Base-by-base conservation (phyloP, 1,284 basidiomycete genomes). In the Uromyces viciae-fabae region DNA sequence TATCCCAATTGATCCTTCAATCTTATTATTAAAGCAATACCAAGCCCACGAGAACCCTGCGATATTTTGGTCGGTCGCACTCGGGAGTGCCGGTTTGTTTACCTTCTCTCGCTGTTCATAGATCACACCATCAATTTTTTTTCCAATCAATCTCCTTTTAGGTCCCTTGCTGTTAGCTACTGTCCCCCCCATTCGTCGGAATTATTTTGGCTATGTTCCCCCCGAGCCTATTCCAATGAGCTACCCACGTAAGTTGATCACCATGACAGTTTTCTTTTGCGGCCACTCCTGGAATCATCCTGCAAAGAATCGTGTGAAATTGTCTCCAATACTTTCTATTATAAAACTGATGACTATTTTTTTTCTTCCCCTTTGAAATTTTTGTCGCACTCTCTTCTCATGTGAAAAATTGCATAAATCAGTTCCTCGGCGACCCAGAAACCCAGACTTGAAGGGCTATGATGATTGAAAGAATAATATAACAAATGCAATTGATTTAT, bases 11-110 rank as follows among this genome's bases (percentile, higher is more conserved):
- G n/a, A n/a, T n/a, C n/a, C n/a, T n/a, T n/a, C n/a, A n/a, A n/a
- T n/a, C n/a, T n/a, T n/a, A n/a, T n/a, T n/a, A n/a, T n/a, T 46
- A 11, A 49, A 77, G 75, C 60, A 66, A 77, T 49, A 68, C 25
- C 76, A 79, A 79, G 76, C 76, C 22, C 76, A 79, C 52, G 66
- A 79, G 31, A 79, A 79, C n/a, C 76, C 76, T 14, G 66, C 76
- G 0, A 79, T 79, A 25, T 71, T 79, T 52, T 79, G 76, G 76
- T 79, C 76, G 9, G 38, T 79, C 40, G 64, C 64, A 25, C 28
- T 79, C 5, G 76, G 76, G 42, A 19, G 17, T 58, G 64, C 76
- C 19, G 66, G 66, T 71, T 33, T 22, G 43, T 76, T 31, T 46
- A 36, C 28, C 46, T 36, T 64, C 36, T 15, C 31, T 46, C 14